These are phyloP conservation scores for Pseudozyma hubeiensis DNA, from an alignment of 1,284 basidiomycete genomes.

Conservation along the genomic window DNA sequence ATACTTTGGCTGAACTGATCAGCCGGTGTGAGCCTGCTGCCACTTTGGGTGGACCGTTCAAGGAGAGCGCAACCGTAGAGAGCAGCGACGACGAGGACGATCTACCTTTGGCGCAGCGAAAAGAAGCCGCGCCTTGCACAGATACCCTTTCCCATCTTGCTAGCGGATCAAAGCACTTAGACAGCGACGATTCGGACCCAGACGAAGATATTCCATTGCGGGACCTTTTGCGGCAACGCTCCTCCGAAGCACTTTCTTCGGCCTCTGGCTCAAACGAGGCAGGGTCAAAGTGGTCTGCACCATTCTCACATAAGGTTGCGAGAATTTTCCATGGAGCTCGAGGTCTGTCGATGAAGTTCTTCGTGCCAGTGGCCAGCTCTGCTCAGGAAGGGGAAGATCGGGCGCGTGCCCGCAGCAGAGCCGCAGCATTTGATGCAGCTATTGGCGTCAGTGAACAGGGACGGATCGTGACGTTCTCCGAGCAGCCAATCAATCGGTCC, in stretches of 20 bases:
- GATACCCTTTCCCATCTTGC: background rate
- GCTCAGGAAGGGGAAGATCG: conserved; percentile 1
- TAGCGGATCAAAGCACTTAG: background rate
- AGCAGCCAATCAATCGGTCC: background rate
- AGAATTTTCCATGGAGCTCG: conserved; percentile 5
- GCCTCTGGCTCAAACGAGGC: background rate
- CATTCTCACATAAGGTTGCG: conserved; percentile 13
- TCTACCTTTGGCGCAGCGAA: conserved; percentile 5
- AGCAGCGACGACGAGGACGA: conserved; percentile 22
- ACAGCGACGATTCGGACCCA: conserved; percentile 23
- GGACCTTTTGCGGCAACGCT: conserved; percentile 30
- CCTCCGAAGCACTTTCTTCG: conserved; percentile 1
- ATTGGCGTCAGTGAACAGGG: conserved; percentile 31
- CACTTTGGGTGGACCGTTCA: background rate
- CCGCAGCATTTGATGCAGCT: conserved; percentile 22
- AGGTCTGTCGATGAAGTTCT: conserved; percentile 21
- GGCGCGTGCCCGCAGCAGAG: conserved; percentile 13
- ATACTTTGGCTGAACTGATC: background rate
- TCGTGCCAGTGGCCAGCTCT: conserved; percentile 17
- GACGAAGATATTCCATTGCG: conserved; percentile 39
- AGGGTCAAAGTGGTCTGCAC: conserved; percentile 5
- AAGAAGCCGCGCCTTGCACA: background rate
- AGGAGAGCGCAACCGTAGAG: background rate
- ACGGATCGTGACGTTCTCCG: conserved; percentile 15
- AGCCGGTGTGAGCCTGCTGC: background rate